phyloP scores from a whole-genome alignment of 257 asterid species.

The Ocimum tenuiflorum region DNA sequence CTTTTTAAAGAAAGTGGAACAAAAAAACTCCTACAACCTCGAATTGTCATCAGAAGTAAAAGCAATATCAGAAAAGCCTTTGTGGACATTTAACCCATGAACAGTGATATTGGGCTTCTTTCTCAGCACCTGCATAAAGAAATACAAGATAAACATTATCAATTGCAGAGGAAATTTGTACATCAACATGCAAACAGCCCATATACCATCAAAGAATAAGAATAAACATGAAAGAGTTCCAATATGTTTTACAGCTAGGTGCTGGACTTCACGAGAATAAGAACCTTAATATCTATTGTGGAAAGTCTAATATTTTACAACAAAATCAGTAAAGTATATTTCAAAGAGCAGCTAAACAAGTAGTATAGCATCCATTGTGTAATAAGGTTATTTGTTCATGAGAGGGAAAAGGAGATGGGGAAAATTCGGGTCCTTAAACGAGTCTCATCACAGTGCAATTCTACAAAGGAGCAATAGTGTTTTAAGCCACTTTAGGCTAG shows the following conservation, averaged over 20 bases:
- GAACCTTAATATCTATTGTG: neutral
- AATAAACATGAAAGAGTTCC: neutral
- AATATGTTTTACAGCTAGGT: neutral
- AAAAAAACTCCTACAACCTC: slow-evolving; percentile 41
- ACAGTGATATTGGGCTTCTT: slow-evolving; percentile 64
- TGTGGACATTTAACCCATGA: slow-evolving; percentile 56
- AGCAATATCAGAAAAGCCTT: slow-evolving; percentile 74
- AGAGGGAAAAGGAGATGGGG: neutral
- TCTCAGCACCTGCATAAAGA: slow-evolving; percentile 52
- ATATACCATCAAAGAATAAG: neutral
- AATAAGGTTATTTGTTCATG: neutral
- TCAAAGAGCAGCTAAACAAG: neutral
- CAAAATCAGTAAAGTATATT: no score
- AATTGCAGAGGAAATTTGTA: neutral
- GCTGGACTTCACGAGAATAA: neutral
- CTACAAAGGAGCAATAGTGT: neutral
- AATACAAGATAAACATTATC: slow-evolving; percentile 12
- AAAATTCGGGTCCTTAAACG: neutral
- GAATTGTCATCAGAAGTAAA: slow-evolving; percentile 64
- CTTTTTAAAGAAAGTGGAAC: neutral
- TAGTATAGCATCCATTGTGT: neutral
- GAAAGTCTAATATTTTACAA: no score
- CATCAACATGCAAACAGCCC: neutral
- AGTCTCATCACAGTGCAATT: neutral
- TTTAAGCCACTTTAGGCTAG: neutral